Evolutionary conservation across 495 filamentous ascomycete genomes (phyloP), one percentile per base, ranked within the genome.

Genomic region (Podospora pseudocomata): DNA sequence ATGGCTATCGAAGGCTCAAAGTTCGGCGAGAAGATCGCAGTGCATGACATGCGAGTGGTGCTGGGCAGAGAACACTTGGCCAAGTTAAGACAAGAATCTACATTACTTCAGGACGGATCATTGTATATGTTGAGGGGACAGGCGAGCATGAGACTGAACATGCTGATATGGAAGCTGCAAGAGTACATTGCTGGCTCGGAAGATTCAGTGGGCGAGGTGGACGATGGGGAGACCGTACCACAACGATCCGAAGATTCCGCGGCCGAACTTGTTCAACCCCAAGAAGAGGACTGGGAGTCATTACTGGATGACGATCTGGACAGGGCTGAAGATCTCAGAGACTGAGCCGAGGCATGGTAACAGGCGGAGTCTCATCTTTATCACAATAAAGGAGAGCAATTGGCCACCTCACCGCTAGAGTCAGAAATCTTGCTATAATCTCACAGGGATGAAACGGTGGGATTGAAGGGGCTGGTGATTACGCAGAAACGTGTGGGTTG

Each of bases 91-190:
- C 18, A 74, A 13, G 65, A 74, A 27, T 70, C 75, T 3, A 9
- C 62, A 1, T 61, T 80, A 19, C 72, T 82, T 16, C 70, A 67
- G 4, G 68, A 77, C 13, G 80, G 77, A 3, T 72, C 69, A 3
- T 70, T 85, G 30, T 81, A 83, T 28, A 69, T 83, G 61, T 70
- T 86, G 58, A 73, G 75, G 27, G 69, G 79, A n/a, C 67, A 68
- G n/a, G 72, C 76, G n/a, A 88, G 84, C 1, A 64, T 85, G 7
- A 72, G 83, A 7, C 68, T 87, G 56, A 82, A 92, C 75, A 60
- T 86, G 69, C 73, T 80, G 56, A 70, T 94, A 56, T 92, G 91
- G 90, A 89, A 86, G 71, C 72, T 93, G 18, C 86, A 91, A 70
- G 87, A 85, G 0, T 91, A 86, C 69, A 34, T 90, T 66, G 72